Evolutionary conservation across 148 eudicot species (phyloP).

Genomic region (Amaranthus cruentus): DNA sequence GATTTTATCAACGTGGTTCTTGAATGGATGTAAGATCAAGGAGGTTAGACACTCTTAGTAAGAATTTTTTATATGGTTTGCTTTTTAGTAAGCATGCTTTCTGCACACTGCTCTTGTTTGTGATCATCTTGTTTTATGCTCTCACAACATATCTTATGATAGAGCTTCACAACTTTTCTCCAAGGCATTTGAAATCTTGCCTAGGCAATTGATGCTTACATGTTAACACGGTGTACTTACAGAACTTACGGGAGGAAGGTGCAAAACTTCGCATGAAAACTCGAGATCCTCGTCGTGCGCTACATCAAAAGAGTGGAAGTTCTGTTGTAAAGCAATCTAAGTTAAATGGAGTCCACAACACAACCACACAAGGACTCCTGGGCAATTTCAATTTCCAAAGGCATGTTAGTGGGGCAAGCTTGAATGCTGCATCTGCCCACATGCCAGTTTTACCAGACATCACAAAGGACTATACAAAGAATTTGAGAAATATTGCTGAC

Average conservation of each 20-base stretch:
- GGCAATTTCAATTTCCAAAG: slow-evolving; percentile 34
- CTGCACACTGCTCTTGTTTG: neutral
- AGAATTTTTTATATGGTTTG: neutral
- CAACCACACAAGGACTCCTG: slow-evolving; percentile 31
- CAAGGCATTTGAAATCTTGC: neutral
- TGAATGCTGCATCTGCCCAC: slow-evolving; percentile 31
- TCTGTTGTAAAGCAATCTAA: slow-evolving; percentile 40
- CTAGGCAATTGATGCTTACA: no score
- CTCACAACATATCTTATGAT: neutral
- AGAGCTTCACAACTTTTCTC: neutral
- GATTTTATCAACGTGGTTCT: slow-evolving; percentile 3
- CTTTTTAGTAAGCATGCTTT: neutral
- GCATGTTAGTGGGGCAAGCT: slow-evolving; percentile 41
- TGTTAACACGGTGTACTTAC: slow-evolving; percentile 20
- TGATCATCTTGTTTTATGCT: neutral
- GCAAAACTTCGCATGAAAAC: slow-evolving; percentile 85
- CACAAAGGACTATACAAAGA: slow-evolving; percentile 58
- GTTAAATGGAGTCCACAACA: slow-evolving; percentile 25
- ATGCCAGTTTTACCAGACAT: slow-evolving; percentile 55
- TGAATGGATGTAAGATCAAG: slow-evolving; percentile 1
- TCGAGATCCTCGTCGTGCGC: slow-evolving; percentile 88
- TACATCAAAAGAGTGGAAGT: slow-evolving; percentile 44
- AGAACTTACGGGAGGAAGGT: slow-evolving; percentile 55
- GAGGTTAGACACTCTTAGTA: neutral
- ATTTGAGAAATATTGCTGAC: slow-evolving; percentile 70